A percentile compares a stretch with the other conserved stretches of the same genome.
Conservation (phyloP, 148 eudicot genomes). For the Hydrangea macrophylla region DNA sequence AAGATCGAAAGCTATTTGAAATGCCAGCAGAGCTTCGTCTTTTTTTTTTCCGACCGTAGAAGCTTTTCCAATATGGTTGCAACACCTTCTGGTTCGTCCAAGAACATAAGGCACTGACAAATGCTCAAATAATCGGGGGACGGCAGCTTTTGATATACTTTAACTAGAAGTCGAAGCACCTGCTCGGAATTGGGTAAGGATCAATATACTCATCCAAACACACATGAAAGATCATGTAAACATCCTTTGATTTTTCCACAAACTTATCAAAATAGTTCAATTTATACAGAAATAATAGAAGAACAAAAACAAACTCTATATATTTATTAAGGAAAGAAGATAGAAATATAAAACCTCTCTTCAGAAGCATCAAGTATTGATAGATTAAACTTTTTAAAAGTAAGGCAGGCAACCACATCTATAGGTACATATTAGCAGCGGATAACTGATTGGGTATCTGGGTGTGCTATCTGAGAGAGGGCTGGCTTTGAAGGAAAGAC, state of each 20-base stretch:
- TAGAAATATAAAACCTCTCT: no score
- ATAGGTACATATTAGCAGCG: no score
- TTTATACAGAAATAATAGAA: neutral
- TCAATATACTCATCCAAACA: neutral
- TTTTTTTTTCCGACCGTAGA: constrained; percentile 58
- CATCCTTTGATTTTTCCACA: neutral
- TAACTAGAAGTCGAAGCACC: constrained; percentile 85
- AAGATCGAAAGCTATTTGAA: constrained; percentile 93
- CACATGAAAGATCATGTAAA: neutral
- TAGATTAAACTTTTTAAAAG: no score
- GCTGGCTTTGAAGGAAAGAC: no score
- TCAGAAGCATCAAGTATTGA: no score
- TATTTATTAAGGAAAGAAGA: no score
- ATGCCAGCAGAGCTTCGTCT: constrained; percentile 84
- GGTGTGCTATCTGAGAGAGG: no score
- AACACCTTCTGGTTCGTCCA: constrained; percentile 75
- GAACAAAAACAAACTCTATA: neutral
- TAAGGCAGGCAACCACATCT: no score
- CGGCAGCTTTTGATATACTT: constrained; percentile 69
- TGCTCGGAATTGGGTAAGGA: constrained; percentile 19
- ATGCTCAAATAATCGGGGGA: constrained; percentile 90
- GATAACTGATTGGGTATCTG: no score
- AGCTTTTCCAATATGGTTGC: constrained; percentile 78
- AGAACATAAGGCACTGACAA: constrained; percentile 94
- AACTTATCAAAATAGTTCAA: neutral